phyloP scores from a whole-genome alignment of 805 yeast genomes.

The Saturnispora sanitii region DNA sequence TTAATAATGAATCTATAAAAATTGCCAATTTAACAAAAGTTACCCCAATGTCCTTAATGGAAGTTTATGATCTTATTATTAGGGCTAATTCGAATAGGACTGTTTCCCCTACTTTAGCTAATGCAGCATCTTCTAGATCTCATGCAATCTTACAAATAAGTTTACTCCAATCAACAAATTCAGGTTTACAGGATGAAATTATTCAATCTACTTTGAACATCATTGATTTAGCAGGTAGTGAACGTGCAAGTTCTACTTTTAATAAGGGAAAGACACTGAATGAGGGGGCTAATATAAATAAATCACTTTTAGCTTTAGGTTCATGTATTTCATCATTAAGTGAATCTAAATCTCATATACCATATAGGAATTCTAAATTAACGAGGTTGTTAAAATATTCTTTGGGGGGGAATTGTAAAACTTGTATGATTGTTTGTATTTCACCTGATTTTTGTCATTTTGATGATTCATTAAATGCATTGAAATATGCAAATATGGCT shows the following conservation, averaged over 20 bases:
- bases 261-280: slow-evolving; percentile 72
- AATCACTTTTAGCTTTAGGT: slow-evolving; percentile 80
- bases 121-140: slow-evolving; percentile 81
- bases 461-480: slow-evolving; percentile 86
- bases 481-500: slow-evolving; percentile 87
- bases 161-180: slow-evolving; percentile 50
- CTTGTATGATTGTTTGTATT: slow-evolving; percentile 92
- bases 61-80: slow-evolving; percentile 69
- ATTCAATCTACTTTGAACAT: slow-evolving; percentile 74
- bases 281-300: slow-evolving; percentile 92
- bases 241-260: slow-evolving; percentile 82
- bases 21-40: slow-evolving; percentile 66
- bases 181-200: slow-evolving; percentile 56
- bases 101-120: slow-evolving; percentile 83
- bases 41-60: slow-evolving; percentile 50
- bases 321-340: slow-evolving; percentile 91
- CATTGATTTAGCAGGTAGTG: slow-evolving; percentile 92
- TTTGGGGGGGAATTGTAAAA: slow-evolving; percentile 87
- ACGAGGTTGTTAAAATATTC: slow-evolving; percentile 83
- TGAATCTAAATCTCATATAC: slow-evolving; percentile 59
- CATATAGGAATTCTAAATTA: slow-evolving; percentile 83
- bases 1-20: slow-evolving; percentile 45
- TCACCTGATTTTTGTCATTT: slow-evolving; percentile 81
- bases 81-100: slow-evolving; percentile 70
- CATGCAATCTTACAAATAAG: slow-evolving; percentile 88